Base-by-base conservation (phyloP, 2,329 filamentous ascomycete genomes). In the Incumbomyces lentus region DNA sequence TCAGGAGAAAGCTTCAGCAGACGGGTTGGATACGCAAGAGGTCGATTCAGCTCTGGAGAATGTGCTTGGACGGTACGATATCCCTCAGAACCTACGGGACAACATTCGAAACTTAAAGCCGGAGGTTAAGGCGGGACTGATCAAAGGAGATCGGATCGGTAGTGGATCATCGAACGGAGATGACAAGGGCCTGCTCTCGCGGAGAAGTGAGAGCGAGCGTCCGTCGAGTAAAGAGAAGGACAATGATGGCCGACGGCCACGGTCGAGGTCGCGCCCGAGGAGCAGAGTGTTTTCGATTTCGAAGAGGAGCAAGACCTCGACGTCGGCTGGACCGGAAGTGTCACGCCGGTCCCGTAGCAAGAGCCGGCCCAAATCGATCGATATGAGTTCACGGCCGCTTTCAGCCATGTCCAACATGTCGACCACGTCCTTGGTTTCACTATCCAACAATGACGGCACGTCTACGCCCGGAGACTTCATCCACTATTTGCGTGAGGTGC, bases 41-140 rank as follows among this genome's bases (percentile, higher is more conserved):
- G 44, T 58, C 3, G 55, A 58, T 40, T 47, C 48, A 3, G 55
- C 53, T 2, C 56, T 58, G 34, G 56, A 58, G 44, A 51, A 40
- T 46, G 36, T 79, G 64, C 63, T 94, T 64, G 87, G 95, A 62
- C 81, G 89, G 14, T 78, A 90, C 53, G 95, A 96, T 59, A 94
- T 96, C 46, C 89, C 90, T 2, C 86, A 93, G 59, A 85, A 95
- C 53, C 88, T 95, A 72, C 77, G 90, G 46, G 87, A 90, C 64
- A 93, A 93, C 68, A 95, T 98, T 88, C 79, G 90, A 38, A 89
- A 82, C 47, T 71, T 98, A 50, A 87, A 86, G 52, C 76, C 86
- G 54, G 84, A 85, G 31, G 89, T 96, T 69, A 98, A 98, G 67
- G 86, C 88, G 61, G 89, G 96, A 60, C 93, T 98, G 58, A 88